phyloP scores from a whole-genome alignment of 2,329 filamentous ascomycete species.

The Aspergillus aculeatinus region DNA sequence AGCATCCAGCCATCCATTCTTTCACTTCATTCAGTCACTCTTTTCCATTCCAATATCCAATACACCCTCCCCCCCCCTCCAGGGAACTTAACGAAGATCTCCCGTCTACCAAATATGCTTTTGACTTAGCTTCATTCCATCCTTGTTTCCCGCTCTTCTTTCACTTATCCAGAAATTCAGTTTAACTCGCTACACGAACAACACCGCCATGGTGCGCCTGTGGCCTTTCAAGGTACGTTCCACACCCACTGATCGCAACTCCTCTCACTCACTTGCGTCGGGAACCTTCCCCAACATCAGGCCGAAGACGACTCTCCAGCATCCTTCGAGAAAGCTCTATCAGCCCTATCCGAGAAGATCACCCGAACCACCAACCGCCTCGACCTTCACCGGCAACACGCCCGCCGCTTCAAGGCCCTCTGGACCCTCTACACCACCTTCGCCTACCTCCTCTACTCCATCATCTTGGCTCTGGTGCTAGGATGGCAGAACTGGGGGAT shows the following conservation, averaged over 20 bases:
- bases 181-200: conserved; percentile 1
- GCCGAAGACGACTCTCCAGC: conserved; percentile 78
- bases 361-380: conserved; percentile 69
- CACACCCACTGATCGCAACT: neutral
- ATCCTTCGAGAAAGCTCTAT: conserved; percentile 88
- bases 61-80: neutral
- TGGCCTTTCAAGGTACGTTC: conserved; percentile 77
- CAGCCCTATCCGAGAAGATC: conserved; percentile 79
- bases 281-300: conserved; percentile 45
- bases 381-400: conserved; percentile 68
- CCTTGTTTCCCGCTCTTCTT: neutral
- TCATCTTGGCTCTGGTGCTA: conserved; percentile 80
- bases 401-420: conserved; percentile 77
- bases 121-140: neutral
- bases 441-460: conserved; percentile 80
- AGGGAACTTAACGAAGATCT: neutral
- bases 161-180: neutral
- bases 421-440: conserved; percentile 90
- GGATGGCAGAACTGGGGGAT: conserved; percentile 76
- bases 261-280: conserved; percentile 4
- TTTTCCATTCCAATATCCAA: neutral
- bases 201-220: conserved; percentile 68
- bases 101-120: neutral
- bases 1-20: conserved; percentile 5
- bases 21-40: conserved; percentile 1